phyloP scores from a whole-genome alignment of 179 eudicot genomes.

The Beta corolliflora region DNA sequence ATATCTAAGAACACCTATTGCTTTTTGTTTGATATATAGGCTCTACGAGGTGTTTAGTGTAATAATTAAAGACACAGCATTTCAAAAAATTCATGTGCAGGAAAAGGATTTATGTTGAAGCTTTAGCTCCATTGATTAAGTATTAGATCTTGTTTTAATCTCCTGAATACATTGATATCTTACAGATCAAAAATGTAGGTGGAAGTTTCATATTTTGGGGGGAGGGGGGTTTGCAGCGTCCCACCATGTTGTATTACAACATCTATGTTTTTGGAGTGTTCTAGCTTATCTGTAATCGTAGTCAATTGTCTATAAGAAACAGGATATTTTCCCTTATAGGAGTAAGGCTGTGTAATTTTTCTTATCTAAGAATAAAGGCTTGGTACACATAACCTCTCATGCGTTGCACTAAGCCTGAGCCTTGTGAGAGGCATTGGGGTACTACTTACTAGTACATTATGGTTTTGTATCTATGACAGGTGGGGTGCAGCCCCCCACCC shows the following conservation, averaged over 20 bases:
- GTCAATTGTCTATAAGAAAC: neutral
- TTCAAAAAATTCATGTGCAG: neutral
- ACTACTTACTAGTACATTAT: too few species aligned
- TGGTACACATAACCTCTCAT: too few species aligned
- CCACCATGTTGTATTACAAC: neutral
- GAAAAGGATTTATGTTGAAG: neutral
- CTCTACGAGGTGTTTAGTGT: neutral
- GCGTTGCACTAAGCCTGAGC: neutral
- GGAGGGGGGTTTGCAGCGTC: too few species aligned
- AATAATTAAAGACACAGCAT: neutral
- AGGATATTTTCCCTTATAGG: neutral
- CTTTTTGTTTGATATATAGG: neutral
- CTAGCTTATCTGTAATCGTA: neutral
- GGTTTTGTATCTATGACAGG: too few species aligned
- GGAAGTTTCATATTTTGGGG: neutral
- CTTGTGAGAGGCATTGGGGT: neutral
- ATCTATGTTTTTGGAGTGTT: neutral
- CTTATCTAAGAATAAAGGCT: neutral
- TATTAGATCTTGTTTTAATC: neutral
- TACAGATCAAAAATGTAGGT: neutral
- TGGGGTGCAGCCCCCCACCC: too few species aligned
- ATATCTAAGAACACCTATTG: neutral
- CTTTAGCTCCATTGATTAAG: neutral
- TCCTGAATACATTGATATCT: neutral
- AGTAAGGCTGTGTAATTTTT: neutral